Percentiles rank a stretch among this genome's conserved stretches.
phyloP scores from a whole-genome alignment of 106 monocot species.

The Phalaenopsis aphrodite region DNA sequence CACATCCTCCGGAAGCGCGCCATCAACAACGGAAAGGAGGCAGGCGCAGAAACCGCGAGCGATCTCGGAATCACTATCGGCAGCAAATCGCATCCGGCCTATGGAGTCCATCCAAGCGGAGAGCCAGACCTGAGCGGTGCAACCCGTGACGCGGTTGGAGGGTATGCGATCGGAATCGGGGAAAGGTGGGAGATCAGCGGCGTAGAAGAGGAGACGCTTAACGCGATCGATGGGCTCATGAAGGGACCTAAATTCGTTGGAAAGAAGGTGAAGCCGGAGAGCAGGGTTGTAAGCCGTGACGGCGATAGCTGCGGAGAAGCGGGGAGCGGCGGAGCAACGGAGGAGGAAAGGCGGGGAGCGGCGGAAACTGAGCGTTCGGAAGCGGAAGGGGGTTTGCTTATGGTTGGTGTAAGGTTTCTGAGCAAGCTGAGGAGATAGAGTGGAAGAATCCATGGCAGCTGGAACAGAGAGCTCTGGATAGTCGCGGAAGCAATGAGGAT shows the following conservation, averaged over 20 bases:
- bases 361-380: background rate
- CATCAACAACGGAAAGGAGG: constrained; percentile 60
- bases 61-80: constrained; percentile 93
- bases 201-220: constrained; percentile 64
- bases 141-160: constrained; percentile 84
- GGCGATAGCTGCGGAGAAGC: constrained; percentile 22
- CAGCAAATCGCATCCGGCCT: constrained; percentile 59
- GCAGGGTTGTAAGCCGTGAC: background rate
- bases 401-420: background rate
- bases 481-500: background rate
- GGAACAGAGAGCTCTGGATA: background rate
- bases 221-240: constrained; percentile 69
- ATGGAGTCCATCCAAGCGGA: constrained; percentile 27
- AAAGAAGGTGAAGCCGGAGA: constrained; percentile 36
- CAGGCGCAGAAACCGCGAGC: constrained; percentile 84
- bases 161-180: constrained; percentile 29
- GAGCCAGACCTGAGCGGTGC: constrained; percentile 88
- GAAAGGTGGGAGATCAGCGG: constrained; percentile 50
- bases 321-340: background rate
- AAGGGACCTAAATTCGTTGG: constrained; percentile 55
- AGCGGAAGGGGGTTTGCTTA: background rate
- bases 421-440: background rate
- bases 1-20: constrained; percentile 74
- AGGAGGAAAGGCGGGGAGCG: background rate
- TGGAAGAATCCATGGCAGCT: background rate